phyloP scores from a whole-genome alignment of 1,139 yeast genomes.

The Hyphopichia pseudoburtonii region DNA sequence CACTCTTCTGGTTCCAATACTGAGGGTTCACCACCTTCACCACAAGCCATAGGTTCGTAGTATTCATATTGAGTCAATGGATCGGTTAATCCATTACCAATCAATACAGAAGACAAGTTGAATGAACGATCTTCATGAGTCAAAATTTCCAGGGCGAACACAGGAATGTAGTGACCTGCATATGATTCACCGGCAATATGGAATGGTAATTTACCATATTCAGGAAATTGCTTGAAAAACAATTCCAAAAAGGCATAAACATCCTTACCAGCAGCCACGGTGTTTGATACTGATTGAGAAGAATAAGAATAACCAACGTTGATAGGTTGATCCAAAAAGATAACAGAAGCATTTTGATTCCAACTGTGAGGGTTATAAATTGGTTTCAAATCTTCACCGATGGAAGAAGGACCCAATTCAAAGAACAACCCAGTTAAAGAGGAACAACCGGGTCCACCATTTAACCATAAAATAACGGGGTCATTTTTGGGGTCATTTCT shows the following conservation, averaged over 20 bases:
- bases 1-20: constrained; percentile 82
- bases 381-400: constrained; percentile 36
- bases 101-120: constrained; percentile 81
- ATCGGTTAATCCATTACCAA: constrained; percentile 96
- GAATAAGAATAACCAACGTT: constrained; percentile 82
- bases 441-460: constrained; percentile 50
- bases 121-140: constrained; percentile 75
- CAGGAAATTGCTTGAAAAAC: constrained; percentile 89
- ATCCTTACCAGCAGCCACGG: constrained; percentile 89
- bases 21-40: constrained; percentile 84
- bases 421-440: constrained; percentile 45
- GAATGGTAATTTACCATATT: constrained; percentile 70
- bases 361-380: constrained; percentile 40
- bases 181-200: constrained; percentile 99
- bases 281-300: constrained; percentile 57
- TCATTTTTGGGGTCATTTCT: constrained; percentile 46
- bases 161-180: constrained; percentile 97
- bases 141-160: constrained; percentile 83
- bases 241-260: constrained; percentile 88
- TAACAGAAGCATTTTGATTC: constrained; percentile 47
- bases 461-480: constrained; percentile 46
- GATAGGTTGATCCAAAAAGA: constrained; percentile 49
- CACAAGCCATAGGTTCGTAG: constrained; percentile 98
- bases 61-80: constrained; percentile 84
- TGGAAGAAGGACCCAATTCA: constrained; percentile 44